phyloP scores from a whole-genome alignment of 169 alveolate species.

The Fabrea salina region DNA sequence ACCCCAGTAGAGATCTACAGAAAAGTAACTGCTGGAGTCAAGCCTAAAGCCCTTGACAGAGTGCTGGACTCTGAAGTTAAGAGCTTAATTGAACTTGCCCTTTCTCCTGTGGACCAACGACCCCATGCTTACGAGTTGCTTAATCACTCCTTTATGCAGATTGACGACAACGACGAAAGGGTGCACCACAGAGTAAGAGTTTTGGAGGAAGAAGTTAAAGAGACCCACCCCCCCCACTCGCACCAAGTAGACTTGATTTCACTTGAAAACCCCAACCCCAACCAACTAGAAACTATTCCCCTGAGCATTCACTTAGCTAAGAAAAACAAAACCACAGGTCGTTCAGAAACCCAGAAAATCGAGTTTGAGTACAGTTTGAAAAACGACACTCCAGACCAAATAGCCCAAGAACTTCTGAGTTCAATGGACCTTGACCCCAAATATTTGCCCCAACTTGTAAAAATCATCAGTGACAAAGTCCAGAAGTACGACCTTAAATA shows the following conservation, averaged over 20 bases:
- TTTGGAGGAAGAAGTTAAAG: no score
- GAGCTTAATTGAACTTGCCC: conserved; percentile 34
- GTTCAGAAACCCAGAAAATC: background rate
- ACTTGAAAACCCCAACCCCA: no score
- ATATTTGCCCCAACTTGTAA: no score
- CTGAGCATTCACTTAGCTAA: no score
- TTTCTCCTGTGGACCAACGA: conserved; percentile 28
- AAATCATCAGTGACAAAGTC: no score
- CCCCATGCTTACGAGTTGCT: conserved; percentile 20
- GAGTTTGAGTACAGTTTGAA: conserved; percentile 1
- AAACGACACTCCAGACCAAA: conserved; percentile 3
- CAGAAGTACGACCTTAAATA: no score
- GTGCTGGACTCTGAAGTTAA: conserved; percentile 26
- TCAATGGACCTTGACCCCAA: no score
- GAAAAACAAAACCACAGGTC: no score
- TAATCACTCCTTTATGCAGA: background rate
- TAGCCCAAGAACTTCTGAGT: conserved; percentile 13
- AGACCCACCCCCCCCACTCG: no score
- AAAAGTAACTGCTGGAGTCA: conserved; percentile 57
- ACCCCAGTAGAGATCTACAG: conserved; percentile 78
- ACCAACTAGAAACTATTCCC: no score
- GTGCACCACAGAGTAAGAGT: no score
- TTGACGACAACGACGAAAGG: conserved; percentile 26
- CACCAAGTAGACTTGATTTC: no score
- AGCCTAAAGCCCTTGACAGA: conserved; percentile 30